Base-by-base conservation (phyloP, 2,329 filamentous ascomycete species). In the Alternaria postmessia region DNA sequence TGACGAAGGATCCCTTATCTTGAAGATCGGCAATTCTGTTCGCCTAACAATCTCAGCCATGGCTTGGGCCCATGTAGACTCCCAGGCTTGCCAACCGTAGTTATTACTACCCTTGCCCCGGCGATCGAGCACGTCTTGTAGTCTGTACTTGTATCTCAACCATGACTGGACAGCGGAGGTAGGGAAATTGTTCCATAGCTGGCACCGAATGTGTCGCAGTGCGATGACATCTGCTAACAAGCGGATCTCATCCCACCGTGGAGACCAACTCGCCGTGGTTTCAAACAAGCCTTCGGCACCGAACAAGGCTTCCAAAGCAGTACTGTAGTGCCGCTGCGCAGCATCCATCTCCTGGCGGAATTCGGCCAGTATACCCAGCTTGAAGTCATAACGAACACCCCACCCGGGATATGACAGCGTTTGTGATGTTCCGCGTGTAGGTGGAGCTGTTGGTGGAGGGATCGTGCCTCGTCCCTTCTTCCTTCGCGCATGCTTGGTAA, bases 331-430 rank as follows among this genome's bases (percentile, higher is more conserved):
- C 43, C 93, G 88, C 71, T 92, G 84, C 0, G 95, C 93, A 22
- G 88, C 89, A 73, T 97, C 94, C 85, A 94, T 92, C 76, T 98
- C 95, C 74, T 96, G 92, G 8, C 95, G 88, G 67, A 96, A 97
- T 74, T 98, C 94, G 28, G 94, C 92, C 73, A 98, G 92, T 0
- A 97, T 84, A 7, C 90, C 94, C 18, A 94, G 85, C 76, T 99
- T 99, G 81, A 96, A 93, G 73, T 99, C 94, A 78, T 97, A 97
- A 16, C 94, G 89, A 54, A 96, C 90, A 72, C 93, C 93, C 95
- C 94, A 99, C 4, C 92, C 94, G 42, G 93, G 89, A 9, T 90
- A 83, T 1, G 93, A 91, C n/a, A 97, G 80, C 0, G 91, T 92
- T 71, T 95, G 91, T 1, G 93, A 96, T 1, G 92, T 96, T 28